Base-by-base conservation (phyloP, 805 yeast species). In the Yamadazyma akitaensis region DNA sequence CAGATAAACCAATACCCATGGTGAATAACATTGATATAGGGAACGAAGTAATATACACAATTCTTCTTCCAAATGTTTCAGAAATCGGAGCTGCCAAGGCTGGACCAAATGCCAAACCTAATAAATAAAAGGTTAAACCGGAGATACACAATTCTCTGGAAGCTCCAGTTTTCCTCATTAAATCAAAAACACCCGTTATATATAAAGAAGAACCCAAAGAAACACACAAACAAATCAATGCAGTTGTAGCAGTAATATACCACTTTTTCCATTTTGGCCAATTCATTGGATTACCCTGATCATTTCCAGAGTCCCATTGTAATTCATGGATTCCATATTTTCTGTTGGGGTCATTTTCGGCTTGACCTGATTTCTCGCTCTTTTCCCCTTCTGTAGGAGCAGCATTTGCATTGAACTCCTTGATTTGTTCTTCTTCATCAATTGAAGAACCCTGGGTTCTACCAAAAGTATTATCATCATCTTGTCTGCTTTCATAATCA, bases 141-240 rank as follows among this genome's bases (percentile, higher is more conserved):
- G 86, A 65, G 28, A 86, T 58, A 11, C 79, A 83, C 48, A 85
- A 69, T 35, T 82, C 82, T 60, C 81, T 77, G 10, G 82, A 78
- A 11, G 76, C 73, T n/a, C 71, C 68, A 61, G 84, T 77, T 48
- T 68, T 60, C 0, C 46, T 47, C 56, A 67, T 62, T 57, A 85
- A 62, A 50, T 79, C 82, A 2, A 80, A 76, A 1, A 84, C 75
- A 49, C 90, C 85, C 46, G 79, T 74, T 21, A 84, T 86, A 56
- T 73, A 86, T 45, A 85, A 68, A 0, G 92, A 85, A 0, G 91
- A 83, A 19, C 94, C 92, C 60, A 86, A 75, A 0, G 90, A 80
- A 28, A 84, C 84, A 30, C 81, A 85, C 31, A 85, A 70, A 70
- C 91, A 85, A 40, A 81, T 67, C 18, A 70, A 49, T 2, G 90